Evolutionary conservation across 2,329 filamentous ascomycete genomes (phyloP).

Genomic region (Calonectria pauciramosa): DNA sequence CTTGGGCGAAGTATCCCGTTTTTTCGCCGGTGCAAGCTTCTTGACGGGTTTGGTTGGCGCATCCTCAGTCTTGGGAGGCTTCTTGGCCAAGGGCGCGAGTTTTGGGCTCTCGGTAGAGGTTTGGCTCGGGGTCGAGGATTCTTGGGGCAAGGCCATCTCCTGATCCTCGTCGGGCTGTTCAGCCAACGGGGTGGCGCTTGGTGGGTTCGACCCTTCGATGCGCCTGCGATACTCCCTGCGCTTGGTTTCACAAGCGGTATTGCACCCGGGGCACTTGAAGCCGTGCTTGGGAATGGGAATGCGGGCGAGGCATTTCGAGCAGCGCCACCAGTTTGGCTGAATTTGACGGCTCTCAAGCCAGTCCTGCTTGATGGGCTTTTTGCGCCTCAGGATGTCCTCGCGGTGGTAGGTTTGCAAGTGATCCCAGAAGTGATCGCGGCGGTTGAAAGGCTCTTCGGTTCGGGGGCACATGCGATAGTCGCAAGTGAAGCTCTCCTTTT

Average conservation of each 20-base stretch:
- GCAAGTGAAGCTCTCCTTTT: conserved; percentile 61
- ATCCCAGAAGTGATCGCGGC: conserved; percentile 69
- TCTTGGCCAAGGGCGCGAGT: background rate
- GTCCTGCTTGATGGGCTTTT: conserved; percentile 50
- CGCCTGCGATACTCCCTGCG: background rate
- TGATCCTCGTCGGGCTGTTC: background rate
- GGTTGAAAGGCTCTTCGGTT: conserved; percentile 60
- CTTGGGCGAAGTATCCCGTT: background rate
- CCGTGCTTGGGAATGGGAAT: conserved; percentile 55
- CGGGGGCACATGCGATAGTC: conserved; percentile 66
- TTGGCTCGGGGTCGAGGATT: background rate
- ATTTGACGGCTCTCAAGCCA: conserved; percentile 57
- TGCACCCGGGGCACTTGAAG: conserved; percentile 63
- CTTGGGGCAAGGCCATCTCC: background rate
- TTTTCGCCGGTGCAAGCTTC: background rate
- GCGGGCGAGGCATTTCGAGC: conserved; percentile 64
- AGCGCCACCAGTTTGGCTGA: conserved; percentile 65
- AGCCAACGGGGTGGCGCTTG: background rate
- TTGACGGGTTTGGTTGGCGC: background rate
- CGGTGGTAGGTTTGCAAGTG: conserved; percentile 68
- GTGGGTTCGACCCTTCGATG: background rate
- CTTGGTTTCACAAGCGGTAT: background rate
- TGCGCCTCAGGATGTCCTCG: conserved; percentile 66
- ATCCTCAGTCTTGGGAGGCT: background rate
- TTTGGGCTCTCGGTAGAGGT: background rate